Evolutionary conservation across 352 stramenopile species (phyloP).

Genomic region (Peronospora destructor): DNA sequence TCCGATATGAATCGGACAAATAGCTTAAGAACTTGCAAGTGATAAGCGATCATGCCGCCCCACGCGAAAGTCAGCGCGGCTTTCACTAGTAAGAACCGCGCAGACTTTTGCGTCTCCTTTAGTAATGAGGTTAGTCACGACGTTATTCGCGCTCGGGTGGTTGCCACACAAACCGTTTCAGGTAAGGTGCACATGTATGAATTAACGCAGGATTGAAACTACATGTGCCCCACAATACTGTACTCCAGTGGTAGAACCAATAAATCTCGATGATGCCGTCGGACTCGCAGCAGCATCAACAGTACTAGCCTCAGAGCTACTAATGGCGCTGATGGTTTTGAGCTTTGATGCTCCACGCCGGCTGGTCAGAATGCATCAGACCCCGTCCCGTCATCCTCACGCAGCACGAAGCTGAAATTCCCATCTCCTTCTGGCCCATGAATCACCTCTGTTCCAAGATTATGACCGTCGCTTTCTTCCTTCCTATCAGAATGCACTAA

Average conservation of each 20-base stretch:
- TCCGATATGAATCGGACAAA: too few relatives aligned
- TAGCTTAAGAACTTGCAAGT: too few relatives aligned
- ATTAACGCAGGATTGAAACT: not conserved
- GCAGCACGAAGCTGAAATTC: conserved; percentile 31
- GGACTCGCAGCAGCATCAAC: conserved; percentile 23
- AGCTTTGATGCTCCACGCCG: conserved; percentile 6
- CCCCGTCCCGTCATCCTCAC: conserved; percentile 35
- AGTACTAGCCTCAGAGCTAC: conserved; percentile 29
- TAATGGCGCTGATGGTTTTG: conserved; percentile 23
- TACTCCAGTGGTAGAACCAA: not conserved
- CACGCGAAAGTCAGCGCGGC: too few relatives aligned
- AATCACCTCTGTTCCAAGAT: conserved; percentile 10
- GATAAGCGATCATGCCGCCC: too few relatives aligned
- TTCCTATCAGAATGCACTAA: conserved; percentile 54
- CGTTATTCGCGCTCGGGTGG: too few relatives aligned
- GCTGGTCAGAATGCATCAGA: conserved; percentile 23
- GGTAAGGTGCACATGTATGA: not conserved
- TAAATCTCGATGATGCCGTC: conserved; percentile 5
- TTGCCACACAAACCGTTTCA: too few relatives aligned
- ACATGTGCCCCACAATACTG: not conserved
- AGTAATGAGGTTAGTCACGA: too few relatives aligned
- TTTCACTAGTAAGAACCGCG: too few relatives aligned
- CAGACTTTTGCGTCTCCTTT: too few relatives aligned
- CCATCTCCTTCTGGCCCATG: conserved; percentile 6
- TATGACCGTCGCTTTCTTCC: conserved; percentile 14